Base-by-base conservation (phyloP, 2,329 filamentous ascomycete genomes). In the Cladosporium phlei region DNA sequence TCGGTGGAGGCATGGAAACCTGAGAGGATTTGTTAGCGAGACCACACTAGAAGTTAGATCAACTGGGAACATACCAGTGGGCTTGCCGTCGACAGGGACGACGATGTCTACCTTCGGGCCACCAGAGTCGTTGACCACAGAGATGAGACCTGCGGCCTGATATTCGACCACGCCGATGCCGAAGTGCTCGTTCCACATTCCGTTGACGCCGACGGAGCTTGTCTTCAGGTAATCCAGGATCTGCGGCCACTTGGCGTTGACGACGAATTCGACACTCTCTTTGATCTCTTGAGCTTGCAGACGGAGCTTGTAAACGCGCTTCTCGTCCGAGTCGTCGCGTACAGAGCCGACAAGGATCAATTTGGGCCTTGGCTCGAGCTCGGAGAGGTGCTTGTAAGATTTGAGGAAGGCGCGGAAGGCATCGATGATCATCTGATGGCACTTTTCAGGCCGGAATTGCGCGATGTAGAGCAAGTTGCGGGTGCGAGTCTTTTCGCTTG, bases 151-250 rank as follows among this genome's bases (percentile, higher is more conserved):
- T 0, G 93, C 93, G 3, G 93, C 93, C 64, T 97, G 90, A 63
- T 97, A 98, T 72, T 98, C 93, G 30, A 98, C 93, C 12, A 97
- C 90, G 1, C 93, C 93, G 49, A 98, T 98, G 17, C 93, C 93
- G 64, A 98, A 98, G 67, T 98, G 93, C 70, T 98, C 93, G 65
- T 96, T 97, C 91, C 93, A 98, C 93, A 98, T 98, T 60, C 86
- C 88, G 59, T 98, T 98, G 22, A 95, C 89, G 39, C 93, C 93
- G 2, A 98, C 79, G 14, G 82, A 91, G 3, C 86, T 83, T 52
- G 74, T 81, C 44, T 80, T 73, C 51, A 97, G 73, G 79, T 87
- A 89, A 24, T 85, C 77, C 8, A 96, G 74, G 44, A 98, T 87
- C 56, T 88, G 80, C 3, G 86, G 81, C 89, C 91, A 98, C 20